phyloP scores from a whole-genome alignment of 2,329 filamentous ascomycete species.

The Chrysoporthe austroafricana region DNA sequence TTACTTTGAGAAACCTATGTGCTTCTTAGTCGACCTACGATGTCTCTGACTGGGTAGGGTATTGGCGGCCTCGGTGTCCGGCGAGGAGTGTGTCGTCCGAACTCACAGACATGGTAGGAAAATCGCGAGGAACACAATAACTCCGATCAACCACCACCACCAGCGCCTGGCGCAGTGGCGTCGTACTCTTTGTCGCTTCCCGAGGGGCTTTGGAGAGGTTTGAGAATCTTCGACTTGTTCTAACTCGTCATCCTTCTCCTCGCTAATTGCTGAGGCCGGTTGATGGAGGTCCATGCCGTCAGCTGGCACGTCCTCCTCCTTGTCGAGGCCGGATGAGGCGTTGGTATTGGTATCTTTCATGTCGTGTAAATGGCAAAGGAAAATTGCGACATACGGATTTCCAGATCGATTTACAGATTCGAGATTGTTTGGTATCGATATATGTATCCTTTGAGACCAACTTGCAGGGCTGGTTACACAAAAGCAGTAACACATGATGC shows the following conservation, averaged over 20 bases:
- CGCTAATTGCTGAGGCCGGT: neutral
- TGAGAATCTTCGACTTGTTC: conserved; percentile 1
- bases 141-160: conserved; percentile 17
- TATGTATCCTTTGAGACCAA: neutral
- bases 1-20: conserved; percentile 13
- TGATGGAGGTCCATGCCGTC: neutral
- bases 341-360: neutral
- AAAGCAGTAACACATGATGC: conserved; percentile 7
- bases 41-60: neutral
- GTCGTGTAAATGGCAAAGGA: neutral
- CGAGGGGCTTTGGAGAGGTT: neutral
- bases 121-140: conserved; percentile 7
- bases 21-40: neutral
- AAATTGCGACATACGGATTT: neutral
- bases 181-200: conserved; percentile 1
- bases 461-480: neutral
- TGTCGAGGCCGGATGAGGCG: neutral
- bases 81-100: neutral
- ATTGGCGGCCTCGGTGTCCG: neutral
- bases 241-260: neutral
- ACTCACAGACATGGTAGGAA: conserved; percentile 17
- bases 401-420: neutral
- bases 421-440: neutral
- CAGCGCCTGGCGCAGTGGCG: conserved; percentile 11
- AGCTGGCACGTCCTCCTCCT: neutral